These are phyloP conservation scores for Penicillium sp. DNA, from an alignment of 2,329 filamentous ascomycete genomes.

Conservation along the genomic window DNA sequence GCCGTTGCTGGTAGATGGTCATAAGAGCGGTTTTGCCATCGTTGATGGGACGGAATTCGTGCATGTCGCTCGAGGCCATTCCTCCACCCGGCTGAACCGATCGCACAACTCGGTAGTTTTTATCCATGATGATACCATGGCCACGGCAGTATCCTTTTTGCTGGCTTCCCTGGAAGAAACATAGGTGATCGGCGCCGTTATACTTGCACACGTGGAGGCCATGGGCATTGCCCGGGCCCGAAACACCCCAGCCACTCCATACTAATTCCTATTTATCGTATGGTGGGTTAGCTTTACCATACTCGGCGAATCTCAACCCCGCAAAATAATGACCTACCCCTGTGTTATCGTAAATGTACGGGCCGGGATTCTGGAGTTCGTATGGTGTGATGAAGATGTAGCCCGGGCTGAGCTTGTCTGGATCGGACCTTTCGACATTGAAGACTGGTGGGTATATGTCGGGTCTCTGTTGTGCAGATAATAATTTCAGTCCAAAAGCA, in stretches of 20 bases:
- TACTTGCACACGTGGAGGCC: conserved; percentile 52
- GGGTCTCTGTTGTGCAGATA: conserved; percentile 33
- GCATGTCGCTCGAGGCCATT: conserved; percentile 51
- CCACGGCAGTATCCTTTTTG: conserved; percentile 54
- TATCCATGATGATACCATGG: conserved; percentile 55
- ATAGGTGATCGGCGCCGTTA: conserved; percentile 51
- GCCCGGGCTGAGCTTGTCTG: conserved; percentile 44
- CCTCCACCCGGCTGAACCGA: conserved; percentile 45
- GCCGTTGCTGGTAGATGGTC: conserved; percentile 45
- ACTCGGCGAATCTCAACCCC: neutral
- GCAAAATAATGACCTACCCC: conserved; percentile 35
- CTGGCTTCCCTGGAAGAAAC: conserved; percentile 54
- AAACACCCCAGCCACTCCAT: conserved; percentile 51
- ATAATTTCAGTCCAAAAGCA: neutral
- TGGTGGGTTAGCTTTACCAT: conserved; percentile 13
- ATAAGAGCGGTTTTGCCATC: conserved; percentile 44
- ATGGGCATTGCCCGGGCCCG: conserved; percentile 52
- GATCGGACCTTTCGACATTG: conserved; percentile 30
- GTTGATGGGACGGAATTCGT: conserved; percentile 52
- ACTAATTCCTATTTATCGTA: conserved; percentile 44
- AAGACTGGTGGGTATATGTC: conserved; percentile 42
- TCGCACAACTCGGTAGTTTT: conserved; percentile 50
- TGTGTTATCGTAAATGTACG: conserved; percentile 54
- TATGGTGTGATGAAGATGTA: conserved; percentile 55
- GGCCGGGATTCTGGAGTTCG: conserved; percentile 49